These are phyloP conservation scores for Phialophora macrospora DNA, from an alignment of 2,329 filamentous ascomycete genomes.

Conservation along the genomic window DNA sequence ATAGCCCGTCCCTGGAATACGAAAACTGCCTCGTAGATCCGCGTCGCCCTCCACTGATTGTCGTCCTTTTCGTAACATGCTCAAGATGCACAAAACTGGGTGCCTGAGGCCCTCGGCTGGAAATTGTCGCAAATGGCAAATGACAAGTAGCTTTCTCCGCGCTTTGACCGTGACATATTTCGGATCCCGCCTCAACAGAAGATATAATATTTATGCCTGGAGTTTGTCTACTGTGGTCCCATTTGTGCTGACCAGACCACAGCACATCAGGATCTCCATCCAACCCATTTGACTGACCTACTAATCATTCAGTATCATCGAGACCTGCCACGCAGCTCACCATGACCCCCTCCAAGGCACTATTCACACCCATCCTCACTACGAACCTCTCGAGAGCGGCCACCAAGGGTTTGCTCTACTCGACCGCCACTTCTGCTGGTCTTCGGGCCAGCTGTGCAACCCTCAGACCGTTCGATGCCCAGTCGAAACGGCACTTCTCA, in stretches of 20 bases:
- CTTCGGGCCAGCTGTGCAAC: slow-evolving; percentile 38
- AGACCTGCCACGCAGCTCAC: background rate
- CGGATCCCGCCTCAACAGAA: slow-evolving; percentile 7
- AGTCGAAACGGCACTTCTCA: slow-evolving; percentile 45
- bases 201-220: slow-evolving; percentile 5
- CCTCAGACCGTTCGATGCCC: slow-evolving; percentile 28
- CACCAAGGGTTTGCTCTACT: slow-evolving; percentile 31
- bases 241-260: slow-evolving; percentile 18
- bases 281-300: slow-evolving; percentile 3
- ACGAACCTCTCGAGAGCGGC: slow-evolving; percentile 33
- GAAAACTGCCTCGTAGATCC: slow-evolving; percentile 4
- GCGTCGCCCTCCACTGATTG: slow-evolving; percentile 7
- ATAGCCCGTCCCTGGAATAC: slow-evolving; percentile 1
- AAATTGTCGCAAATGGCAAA: slow-evolving; percentile 23
- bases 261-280: background rate
- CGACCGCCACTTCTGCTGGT: slow-evolving; percentile 35
- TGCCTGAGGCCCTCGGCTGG: slow-evolving; percentile 7
- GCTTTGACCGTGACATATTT: slow-evolving; percentile 6
- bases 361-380: slow-evolving; percentile 31
- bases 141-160: slow-evolving; percentile 16
- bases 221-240: background rate
- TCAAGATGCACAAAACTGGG: background rate
- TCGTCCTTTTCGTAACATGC: background rate
- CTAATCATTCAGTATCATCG: background rate
- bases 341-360: slow-evolving; percentile 35